phyloP scores from a whole-genome alignment of 2,329 filamentous ascomycete species.

The Verticillium albo-atrum region DNA sequence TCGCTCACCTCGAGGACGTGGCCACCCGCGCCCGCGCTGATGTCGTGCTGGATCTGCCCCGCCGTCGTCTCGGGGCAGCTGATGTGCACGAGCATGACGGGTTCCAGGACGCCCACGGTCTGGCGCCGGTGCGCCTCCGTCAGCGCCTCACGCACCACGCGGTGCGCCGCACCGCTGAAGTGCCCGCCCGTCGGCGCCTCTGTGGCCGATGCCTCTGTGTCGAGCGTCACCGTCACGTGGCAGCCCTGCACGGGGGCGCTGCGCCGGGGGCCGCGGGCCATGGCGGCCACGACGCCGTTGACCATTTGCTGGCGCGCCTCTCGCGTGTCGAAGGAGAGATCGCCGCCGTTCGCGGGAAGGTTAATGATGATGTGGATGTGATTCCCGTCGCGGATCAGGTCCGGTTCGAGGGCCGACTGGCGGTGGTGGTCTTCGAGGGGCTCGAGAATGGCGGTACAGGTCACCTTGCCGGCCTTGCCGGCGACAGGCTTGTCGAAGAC shows the following conservation, averaged over 20 bases:
- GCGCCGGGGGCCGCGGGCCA: constrained; percentile 79
- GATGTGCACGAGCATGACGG: constrained; percentile 88
- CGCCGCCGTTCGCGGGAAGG: constrained; percentile 43
- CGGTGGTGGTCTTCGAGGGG: constrained; percentile 45
- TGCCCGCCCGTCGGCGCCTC: constrained; percentile 62
- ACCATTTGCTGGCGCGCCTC: constrained; percentile 57
- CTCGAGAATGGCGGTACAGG: constrained; percentile 64
- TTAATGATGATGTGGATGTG: constrained; percentile 51
- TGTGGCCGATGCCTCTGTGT: constrained; percentile 51
- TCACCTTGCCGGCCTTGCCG: constrained; percentile 73
- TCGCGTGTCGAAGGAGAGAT: constrained; percentile 44
- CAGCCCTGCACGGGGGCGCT: constrained; percentile 77
- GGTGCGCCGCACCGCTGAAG: constrained; percentile 58
- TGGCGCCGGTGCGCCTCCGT: constrained; percentile 49
- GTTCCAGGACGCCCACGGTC: constrained; percentile 73
- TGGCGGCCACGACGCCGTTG: constrained; percentile 77
- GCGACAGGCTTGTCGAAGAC: constrained; percentile 76
- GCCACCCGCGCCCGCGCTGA: constrained; percentile 67
- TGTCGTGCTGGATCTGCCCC: constrained; percentile 77
- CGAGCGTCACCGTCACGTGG: constrained; percentile 64
- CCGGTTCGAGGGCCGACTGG: constrained; percentile 21
- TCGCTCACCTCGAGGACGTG: constrained; percentile 69
- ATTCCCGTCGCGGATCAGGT: constrained; percentile 63
- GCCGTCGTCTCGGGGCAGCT: constrained; percentile 78
- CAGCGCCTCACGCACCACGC: constrained; percentile 66